Conservation (phyloP, 2,329 filamentous ascomycete genomes). For the Tolypocladium amazonense region DNA sequence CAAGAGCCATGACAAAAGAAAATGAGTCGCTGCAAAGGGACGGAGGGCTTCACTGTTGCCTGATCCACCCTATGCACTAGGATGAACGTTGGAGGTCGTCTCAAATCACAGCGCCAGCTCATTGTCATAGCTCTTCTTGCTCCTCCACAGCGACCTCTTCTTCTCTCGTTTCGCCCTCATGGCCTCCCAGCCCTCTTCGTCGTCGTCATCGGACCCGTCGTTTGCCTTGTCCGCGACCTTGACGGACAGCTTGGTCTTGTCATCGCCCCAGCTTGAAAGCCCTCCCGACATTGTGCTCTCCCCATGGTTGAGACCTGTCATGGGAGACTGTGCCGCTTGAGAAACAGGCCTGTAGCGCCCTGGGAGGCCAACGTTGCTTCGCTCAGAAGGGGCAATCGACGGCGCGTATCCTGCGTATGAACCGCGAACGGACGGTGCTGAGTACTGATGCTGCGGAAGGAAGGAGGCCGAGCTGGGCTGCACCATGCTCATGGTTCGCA, state of each 20-base stretch:
- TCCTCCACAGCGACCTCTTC: constrained; percentile 55
- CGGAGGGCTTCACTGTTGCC: constrained; percentile 10
- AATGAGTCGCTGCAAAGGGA: neutral
- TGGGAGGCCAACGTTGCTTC: constrained; percentile 85
- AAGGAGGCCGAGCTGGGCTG: constrained; percentile 54
- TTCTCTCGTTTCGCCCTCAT: constrained; percentile 61
- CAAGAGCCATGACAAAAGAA: constrained; percentile 4
- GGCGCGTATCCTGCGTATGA: constrained; percentile 59
- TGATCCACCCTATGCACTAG: constrained; percentile 7
- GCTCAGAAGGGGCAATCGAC: constrained; percentile 90
- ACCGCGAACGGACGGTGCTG: constrained; percentile 16
- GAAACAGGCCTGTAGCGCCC: constrained; percentile 87
- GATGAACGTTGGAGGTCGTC: constrained; percentile 1
- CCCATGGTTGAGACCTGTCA: constrained; percentile 16
- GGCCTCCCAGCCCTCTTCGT: constrained; percentile 59
- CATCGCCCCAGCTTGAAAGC: constrained; percentile 22
- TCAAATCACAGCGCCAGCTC: constrained; percentile 24
- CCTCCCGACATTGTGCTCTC: constrained; percentile 23
- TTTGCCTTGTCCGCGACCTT: constrained; percentile 28
- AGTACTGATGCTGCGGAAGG: constrained; percentile 34
- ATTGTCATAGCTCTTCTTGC: constrained; percentile 43
- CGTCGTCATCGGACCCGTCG: constrained; percentile 42
- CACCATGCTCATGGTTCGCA: constrained; percentile 75
- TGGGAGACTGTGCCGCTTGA: constrained; percentile 34
- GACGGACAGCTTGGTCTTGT: constrained; percentile 21